Conservation (phyloP, 805 yeast genomes). For the Wickerhamomyces pijperi region DNA sequence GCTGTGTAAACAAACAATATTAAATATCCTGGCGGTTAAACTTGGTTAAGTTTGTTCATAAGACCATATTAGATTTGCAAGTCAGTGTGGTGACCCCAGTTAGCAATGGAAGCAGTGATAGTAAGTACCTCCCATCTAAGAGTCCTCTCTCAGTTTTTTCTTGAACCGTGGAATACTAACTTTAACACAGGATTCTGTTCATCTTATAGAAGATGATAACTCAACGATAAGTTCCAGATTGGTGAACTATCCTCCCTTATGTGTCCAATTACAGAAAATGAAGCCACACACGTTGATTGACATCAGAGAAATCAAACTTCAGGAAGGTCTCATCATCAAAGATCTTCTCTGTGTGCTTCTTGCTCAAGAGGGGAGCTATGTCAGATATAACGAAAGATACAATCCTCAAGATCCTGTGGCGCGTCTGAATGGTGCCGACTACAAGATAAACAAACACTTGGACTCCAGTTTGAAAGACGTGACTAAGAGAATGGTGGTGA, state of each 20-base stretch:
- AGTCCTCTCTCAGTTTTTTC: too few species aligned
- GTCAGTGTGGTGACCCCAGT: too few species aligned
- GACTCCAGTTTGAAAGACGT: slow-evolving; percentile 67
- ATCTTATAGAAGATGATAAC: slow-evolving; percentile 11
- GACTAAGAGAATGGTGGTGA: slow-evolving; percentile 44
- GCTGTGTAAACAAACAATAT: too few species aligned
- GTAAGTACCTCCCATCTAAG: too few species aligned
- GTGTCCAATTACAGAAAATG: slow-evolving; percentile 20
- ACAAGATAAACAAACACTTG: slow-evolving; percentile 55
- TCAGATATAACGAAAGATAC: slow-evolving; percentile 55
- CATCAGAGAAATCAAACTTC: slow-evolving; percentile 37
- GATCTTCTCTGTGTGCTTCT: slow-evolving; percentile 61
- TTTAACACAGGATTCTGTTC: slow-evolving; percentile 20
- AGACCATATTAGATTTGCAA: too few species aligned
- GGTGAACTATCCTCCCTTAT: slow-evolving; percentile 25
- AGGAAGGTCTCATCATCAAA: slow-evolving; percentile 61
- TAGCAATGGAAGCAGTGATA: too few species aligned
- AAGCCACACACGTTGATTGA: slow-evolving; percentile 36
- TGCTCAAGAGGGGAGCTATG: slow-evolving; percentile 71
- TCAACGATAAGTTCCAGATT: slow-evolving; percentile 18
- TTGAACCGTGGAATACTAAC: too few species aligned
- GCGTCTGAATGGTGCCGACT: slow-evolving; percentile 61
- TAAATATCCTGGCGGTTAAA: too few species aligned
- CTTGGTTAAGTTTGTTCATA: too few species aligned
- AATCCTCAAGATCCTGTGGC: slow-evolving; percentile 31